Percentiles rank a stretch among this genome's conserved stretches.
Conservation (phyloP, 306 rosid genomes). For the Cucurbita maxima region DNA sequence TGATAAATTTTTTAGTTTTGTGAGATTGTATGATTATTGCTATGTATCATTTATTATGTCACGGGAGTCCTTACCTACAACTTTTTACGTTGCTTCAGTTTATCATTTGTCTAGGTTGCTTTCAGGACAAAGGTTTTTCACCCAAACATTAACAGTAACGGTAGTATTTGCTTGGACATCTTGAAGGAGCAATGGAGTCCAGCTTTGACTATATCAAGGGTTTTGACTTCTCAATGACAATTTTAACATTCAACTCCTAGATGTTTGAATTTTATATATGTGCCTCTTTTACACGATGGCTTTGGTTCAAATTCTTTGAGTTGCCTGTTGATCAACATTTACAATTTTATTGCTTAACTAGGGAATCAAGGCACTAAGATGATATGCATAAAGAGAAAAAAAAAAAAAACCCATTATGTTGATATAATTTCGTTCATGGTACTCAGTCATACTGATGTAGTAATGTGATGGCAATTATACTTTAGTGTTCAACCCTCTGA, state of each 20-base stretch:
- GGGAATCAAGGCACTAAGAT: not conserved
- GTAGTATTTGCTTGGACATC: slow-evolving; percentile 81
- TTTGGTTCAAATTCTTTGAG: not conserved
- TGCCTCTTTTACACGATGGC: not conserved
- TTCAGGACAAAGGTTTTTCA: slow-evolving; percentile 79
- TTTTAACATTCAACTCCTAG: not conserved
- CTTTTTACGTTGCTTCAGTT: not conserved
- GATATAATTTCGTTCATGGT: not conserved
- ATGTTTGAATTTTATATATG: not conserved
- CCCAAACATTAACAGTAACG: slow-evolving; percentile 87
- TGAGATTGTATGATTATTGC: not conserved
- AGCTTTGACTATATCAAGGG: slow-evolving; percentile 74
- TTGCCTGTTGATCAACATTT: not conserved
- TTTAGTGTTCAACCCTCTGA: not conserved
- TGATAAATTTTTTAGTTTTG: not conserved
- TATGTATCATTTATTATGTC: not conserved
- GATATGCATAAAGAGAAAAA: not conserved
- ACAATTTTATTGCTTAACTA: not conserved
- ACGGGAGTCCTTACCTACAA: not conserved
- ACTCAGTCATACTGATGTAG: not conserved
- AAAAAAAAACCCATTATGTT: not conserved
- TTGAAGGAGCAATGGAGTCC: slow-evolving; percentile 85
- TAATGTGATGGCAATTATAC: not conserved
- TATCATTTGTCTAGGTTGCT: slow-evolving; percentile 38
- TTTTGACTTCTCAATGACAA: slow-evolving; percentile 15